Evolutionary conservation across 306 rosid genomes (phyloP), one percentile per base, ranked within the genome.

Genomic region (Malus fusca): DNA sequence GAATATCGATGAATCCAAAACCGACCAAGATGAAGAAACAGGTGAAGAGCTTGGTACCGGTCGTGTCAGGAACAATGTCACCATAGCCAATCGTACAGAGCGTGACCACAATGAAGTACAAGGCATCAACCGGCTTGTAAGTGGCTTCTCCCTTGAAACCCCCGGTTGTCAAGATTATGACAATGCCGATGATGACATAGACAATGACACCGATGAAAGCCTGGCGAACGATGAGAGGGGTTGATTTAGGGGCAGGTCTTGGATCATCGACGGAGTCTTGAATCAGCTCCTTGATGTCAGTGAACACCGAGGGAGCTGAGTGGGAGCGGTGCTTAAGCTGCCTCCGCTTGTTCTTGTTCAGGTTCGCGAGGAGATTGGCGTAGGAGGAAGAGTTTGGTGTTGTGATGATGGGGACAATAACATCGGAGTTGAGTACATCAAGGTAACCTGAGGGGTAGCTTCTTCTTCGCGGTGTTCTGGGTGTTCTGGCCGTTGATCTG

Each of bases 61-160:
- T 76, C 6, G 96, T 40, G 42, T 88, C 88, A 4, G 96, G 97
- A 26, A 88, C 85, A 18, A 92, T 90, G 66, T 92, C 97, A 19
- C 97, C 97, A 75, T 88, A 92, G 18, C 97, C 97, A 72, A 87
- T 84, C 11, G 92, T 87, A 77, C 93, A 87, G 4, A 92, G 90
- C 51, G 91, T 92, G 65, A 90, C 97, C 69, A 90, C 71, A 8
- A 86, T 84, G 69, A 85, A 92, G 87, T 92, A 92, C 46, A 85
- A 33, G 62, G 91, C 93, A 68, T 92, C 97, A 28, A 92, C 86
- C 0, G 82, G 88, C 71, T 18, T 75, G 63, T 53, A 46, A 1
- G 95, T 89, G 40, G 64, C 18, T 12, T 59, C 8, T 11, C 93
- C 91, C 56, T 56, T 88, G 85, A 89, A 85, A 60, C 80, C 78